Evolutionary conservation across 768 basidiomycete genomes (phyloP).

Genomic region (Pleurotus eryngii): DNA sequence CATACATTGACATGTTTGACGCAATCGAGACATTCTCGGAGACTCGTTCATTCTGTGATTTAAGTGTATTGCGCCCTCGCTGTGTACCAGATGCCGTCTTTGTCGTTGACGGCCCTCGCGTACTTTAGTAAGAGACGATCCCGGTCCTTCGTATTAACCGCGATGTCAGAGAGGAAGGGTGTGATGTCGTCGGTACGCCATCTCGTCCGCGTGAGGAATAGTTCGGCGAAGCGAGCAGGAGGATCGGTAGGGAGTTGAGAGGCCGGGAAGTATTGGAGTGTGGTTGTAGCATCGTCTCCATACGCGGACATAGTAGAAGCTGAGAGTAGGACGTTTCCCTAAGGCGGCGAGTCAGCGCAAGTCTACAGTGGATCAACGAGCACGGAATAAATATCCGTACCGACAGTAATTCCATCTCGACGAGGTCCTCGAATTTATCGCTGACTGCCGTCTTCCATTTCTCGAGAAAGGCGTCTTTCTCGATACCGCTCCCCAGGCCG

Average conservation of each 20-base stretch:
- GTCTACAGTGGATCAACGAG: neutral
- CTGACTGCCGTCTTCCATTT: constrained; percentile 77
- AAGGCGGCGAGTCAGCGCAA: neutral
- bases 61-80: constrained; percentile 53
- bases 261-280: constrained; percentile 73
- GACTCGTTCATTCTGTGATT: neutral
- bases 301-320: constrained; percentile 24
- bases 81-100: constrained; percentile 71
- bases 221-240: constrained; percentile 76
- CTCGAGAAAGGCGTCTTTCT: constrained; percentile 49
- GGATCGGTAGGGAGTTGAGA: constrained; percentile 75
- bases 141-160: constrained; percentile 79
- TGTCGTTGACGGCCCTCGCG: constrained; percentile 72
- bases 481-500: constrained; percentile 24
- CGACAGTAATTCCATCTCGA: constrained; percentile 65
- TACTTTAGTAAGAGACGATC: constrained; percentile 88
- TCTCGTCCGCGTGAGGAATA: constrained; percentile 75
- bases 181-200: constrained; percentile 81
- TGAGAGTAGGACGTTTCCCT: constrained; percentile 76
- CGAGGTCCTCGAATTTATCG: constrained; percentile 63
- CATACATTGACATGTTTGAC: neutral
- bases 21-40: neutral
- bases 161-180: constrained; percentile 81
- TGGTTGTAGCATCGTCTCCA: constrained; percentile 20
- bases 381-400: constrained; percentile 37